phyloP scores from a whole-genome alignment of 495 filamentous ascomycete genomes.

The Copromyces sp. region DNA sequence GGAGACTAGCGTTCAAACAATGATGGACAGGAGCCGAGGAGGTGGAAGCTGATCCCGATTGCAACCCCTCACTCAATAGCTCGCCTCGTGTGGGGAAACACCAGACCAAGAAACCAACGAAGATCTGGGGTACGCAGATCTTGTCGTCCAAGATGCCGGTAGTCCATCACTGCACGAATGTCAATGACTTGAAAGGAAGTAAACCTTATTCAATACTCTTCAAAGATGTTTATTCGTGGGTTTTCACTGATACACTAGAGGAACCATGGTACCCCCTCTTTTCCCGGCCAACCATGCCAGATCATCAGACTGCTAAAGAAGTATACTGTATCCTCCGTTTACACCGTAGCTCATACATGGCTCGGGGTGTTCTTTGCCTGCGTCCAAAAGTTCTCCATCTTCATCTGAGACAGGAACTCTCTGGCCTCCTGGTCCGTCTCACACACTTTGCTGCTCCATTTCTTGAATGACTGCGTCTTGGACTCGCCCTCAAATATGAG shows the following conservation, averaged over 20 bases:
- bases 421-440: conserved; percentile 83
- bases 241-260: neutral
- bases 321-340: neutral
- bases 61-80: neutral
- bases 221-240: neutral
- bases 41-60: neutral
- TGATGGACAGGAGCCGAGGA: neutral
- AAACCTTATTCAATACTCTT: neutral
- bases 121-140: neutral
- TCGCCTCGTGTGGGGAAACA: neutral
- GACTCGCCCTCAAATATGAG: conserved; percentile 83
- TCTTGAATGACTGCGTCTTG: conserved; percentile 66
- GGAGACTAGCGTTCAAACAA: neutral
- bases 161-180: neutral
- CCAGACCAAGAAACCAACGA: neutral
- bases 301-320: neutral
- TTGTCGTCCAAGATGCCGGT: neutral
- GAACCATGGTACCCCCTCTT: neutral
- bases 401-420: conserved; percentile 64
- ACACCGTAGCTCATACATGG: neutral
- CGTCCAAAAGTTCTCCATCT: conserved; percentile 97
- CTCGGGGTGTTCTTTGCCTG: conserved; percentile 54
- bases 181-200: neutral
- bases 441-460: conserved; percentile 75
- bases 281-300: neutral